Base-by-base conservation (phyloP, 108 stramenopile genomes). In the Stephanodiscus triporus region DNA sequence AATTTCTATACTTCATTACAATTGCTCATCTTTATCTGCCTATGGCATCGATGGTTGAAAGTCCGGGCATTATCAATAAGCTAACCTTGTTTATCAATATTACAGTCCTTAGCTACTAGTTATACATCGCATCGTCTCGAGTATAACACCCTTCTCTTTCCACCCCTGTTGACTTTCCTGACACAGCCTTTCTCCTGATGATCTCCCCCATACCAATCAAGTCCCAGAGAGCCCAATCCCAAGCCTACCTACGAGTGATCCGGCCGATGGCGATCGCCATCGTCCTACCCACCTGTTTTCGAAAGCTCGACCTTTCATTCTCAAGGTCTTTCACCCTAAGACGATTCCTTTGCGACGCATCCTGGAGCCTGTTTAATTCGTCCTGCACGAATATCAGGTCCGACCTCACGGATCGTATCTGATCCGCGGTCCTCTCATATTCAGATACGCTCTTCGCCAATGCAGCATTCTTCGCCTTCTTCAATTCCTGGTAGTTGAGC, bases 291-390 rank as follows among this genome's bases (percentile, higher is more conserved):
- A 70, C 16, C 34, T 78, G 77, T 65, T 78, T 78, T 47, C 77
- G 55, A 45, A 78, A 71, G 42, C 77, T 78, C 16, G 69, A 56
- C 53, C 77, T 70, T 43, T 78, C 77, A 27, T 70, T 69, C 45
- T 70, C 64, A 22, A 78, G 59, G 45, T 50, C 69, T 26, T 50
- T 16, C 40, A 78, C 23, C 8, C 58, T 34, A 26, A 34, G 22
- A 30, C 36, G 32, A 47, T 78, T 78, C 54, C 62, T 64, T 63
- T 38, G 30, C 11, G 61, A 54, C 20, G n/a, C 49, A 5, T 26
- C 24, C 49, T 78, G 69, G 36, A 78, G 61, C 13, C 43, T 30
- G 27, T 43, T 23, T 13, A 78, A 49, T 56, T 69, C 58, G 8
- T 65, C 69, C 24, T 70, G 61, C 40, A 60, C 59, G 10, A 65